These are phyloP conservation scores for Starmerella cellae DNA, from an alignment of 805 yeast species.

Conservation along the genomic window DNA sequence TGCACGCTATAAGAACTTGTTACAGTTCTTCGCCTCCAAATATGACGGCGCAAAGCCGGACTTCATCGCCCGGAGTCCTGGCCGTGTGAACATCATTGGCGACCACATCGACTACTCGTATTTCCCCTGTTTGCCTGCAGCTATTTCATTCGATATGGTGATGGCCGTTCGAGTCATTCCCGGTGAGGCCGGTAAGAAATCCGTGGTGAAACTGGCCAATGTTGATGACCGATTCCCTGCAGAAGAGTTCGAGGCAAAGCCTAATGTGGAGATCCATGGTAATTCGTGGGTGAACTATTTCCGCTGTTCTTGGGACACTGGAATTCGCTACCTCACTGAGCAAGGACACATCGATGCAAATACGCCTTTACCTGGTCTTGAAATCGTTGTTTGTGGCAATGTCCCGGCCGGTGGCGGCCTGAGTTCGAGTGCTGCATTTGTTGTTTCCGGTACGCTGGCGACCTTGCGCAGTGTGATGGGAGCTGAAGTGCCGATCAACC, in stretches of 20 bases:
- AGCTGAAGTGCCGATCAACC: constrained; percentile 34
- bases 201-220: constrained; percentile 28
- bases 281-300: constrained; percentile 56
- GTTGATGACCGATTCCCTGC: constrained; percentile 23
- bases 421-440: constrained; percentile 60
- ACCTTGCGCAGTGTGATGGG: constrained; percentile 33
- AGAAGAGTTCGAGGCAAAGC: constrained; percentile 12
- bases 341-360: constrained; percentile 2
- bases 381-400: constrained; percentile 44
- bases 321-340: constrained; percentile 34
- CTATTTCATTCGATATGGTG: constrained; percentile 49
- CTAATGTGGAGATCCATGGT: constrained; percentile 36
- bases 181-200: constrained; percentile 8
- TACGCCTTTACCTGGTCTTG: constrained; percentile 31
- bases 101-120: constrained; percentile 62
- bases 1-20: constrained; percentile 6
- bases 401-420: constrained; percentile 66
- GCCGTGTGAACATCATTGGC: constrained; percentile 61
- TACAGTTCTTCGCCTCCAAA: background rate
- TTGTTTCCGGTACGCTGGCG: constrained; percentile 49
- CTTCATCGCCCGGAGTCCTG: constrained; percentile 54
- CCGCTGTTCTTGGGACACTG: constrained; percentile 51
- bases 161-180: constrained; percentile 31
- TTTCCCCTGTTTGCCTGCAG: constrained; percentile 61
- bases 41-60: constrained; percentile 20